These are phyloP conservation scores for Fusarium sp. DNA, from an alignment of 2,329 filamentous ascomycete genomes.

Conservation along the genomic window DNA sequence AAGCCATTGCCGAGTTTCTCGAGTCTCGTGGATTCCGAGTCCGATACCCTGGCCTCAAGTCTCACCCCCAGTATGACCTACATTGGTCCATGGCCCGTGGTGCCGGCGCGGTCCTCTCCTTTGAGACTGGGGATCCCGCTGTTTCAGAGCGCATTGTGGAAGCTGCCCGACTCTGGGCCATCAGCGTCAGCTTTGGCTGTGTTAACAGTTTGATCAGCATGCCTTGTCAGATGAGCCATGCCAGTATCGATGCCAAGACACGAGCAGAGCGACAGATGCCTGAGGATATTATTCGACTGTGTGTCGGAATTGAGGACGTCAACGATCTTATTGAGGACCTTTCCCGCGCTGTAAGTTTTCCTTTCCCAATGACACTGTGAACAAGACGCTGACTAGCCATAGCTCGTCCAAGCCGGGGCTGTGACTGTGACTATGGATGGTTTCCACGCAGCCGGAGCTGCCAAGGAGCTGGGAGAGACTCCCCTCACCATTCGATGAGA, in stretches of 20 bases:
- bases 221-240: slow-evolving; percentile 99
- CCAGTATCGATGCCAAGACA: slow-evolving; percentile 96
- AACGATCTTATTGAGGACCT: slow-evolving; percentile 95
- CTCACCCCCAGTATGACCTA: slow-evolving; percentile 95
- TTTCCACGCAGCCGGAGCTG: slow-evolving; percentile 72
- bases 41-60: slow-evolving; percentile 92
- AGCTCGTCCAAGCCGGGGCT: slow-evolving; percentile 94
- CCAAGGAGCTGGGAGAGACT: slow-evolving; percentile 49
- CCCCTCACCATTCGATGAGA: slow-evolving; percentile 40
- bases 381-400: slow-evolving; percentile 41
- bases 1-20: slow-evolving; percentile 91
- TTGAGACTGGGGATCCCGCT: slow-evolving; percentile 89
- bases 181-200: slow-evolving; percentile 97
- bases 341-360: slow-evolving; percentile 81
- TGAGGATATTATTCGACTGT: slow-evolving; percentile 95
- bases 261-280: slow-evolving; percentile 90
- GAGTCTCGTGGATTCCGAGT: slow-evolving; percentile 93
- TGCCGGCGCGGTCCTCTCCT: slow-evolving; percentile 92
- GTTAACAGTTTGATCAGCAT: slow-evolving; percentile 99
- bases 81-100: slow-evolving; percentile 97
- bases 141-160: slow-evolving; percentile 95
- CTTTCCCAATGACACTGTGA: background rate
- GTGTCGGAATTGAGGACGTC: slow-evolving; percentile 94
- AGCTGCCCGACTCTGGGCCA: slow-evolving; percentile 90
- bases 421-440: slow-evolving; percentile 88